A percentile compares a stretch with the other conserved stretches of the same genome.
phyloP scores from a whole-genome alignment of 2,329 filamentous ascomycete genomes.

The Incumbomyces delicatus region DNA sequence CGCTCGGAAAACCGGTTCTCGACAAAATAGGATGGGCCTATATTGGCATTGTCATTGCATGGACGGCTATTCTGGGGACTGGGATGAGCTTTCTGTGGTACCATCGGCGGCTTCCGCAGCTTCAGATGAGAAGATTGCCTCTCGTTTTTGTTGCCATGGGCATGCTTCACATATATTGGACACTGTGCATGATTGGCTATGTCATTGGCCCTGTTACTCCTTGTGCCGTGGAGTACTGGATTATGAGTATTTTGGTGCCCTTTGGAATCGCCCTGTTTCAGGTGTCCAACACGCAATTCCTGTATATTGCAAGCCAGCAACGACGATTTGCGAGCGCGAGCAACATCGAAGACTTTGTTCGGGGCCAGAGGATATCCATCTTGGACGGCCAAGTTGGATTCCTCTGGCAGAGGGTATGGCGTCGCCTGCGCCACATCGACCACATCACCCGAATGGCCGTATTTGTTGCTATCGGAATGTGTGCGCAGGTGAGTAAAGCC shows the following conservation, averaged over 20 bases:
- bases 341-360: neutral
- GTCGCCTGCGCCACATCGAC: neutral
- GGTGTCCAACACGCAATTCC: conserved; percentile 48
- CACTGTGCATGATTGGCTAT: conserved; percentile 21
- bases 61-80: conserved; percentile 8
- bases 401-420: neutral
- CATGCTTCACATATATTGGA: conserved; percentile 23
- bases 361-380: neutral
- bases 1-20: neutral
- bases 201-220: conserved; percentile 25
- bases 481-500: conserved; percentile 37
- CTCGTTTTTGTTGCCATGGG: conserved; percentile 19
- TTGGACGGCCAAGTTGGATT: neutral
- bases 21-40: neutral
- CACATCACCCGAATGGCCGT: conserved; percentile 1
- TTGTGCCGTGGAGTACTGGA: conserved; percentile 49
- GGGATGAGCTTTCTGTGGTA: conserved; percentile 5
- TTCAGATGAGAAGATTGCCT: conserved; percentile 21
- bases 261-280: conserved; percentile 55
- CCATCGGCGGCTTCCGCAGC: conserved; percentile 17
- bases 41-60: conserved; percentile 1
- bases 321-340: conserved; percentile 19
- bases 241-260: conserved; percentile 53
- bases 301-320: conserved; percentile 47
- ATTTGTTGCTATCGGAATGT: conserved; percentile 43